Evolutionary conservation across 108 stramenopile genomes (phyloP), one percentile per base, ranked within the genome.

Genomic region (Epithemia pelagica): DNA sequence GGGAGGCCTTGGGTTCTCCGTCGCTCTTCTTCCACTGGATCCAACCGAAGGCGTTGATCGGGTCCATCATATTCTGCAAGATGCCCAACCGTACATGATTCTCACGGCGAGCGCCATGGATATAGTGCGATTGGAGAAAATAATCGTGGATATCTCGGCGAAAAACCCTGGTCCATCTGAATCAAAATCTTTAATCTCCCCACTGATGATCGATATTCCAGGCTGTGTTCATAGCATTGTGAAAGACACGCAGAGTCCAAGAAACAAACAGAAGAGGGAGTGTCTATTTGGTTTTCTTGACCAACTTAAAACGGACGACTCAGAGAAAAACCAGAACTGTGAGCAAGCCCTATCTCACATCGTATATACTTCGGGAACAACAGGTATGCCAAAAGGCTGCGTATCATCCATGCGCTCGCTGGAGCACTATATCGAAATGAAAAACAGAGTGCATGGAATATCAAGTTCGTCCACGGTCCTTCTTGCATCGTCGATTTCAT

Each of bases 351-450:
- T 87, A 30, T 90, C 89, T 1, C 92, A 93, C 60, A 78, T 90
- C 37, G 95, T 96, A 7, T 99, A 96, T 74, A 99, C 98, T 0
- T 92, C 90, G 22, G 98, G 98, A 2, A 97, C 96, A 21, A 96
- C 96, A 10, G 98, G 98, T 5, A 62, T 55, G 24, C 96, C 98
- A 52, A 99, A 99, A 80, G 98, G 96, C 28, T 93, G 89, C 59
- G 52, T 83, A 2, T 85, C 85, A 5, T 93, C 92, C 25, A 68
- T 83, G 0, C 54, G 68, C 25, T 82, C 92, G 0, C 57, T 93
- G 46, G 69, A 66, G 22, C 58, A 80, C 56, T 93, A 93, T 65
- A 55, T 93, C 24, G 54, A 67, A 21, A 81, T 60, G 28, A 93
- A 93, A 69, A 90, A 90, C 62, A 22, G 61, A 33, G 80, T 78